Conservation (phyloP, 2,329 filamentous ascomycete genomes). For the Xenosphaeropsis pyriputrescens region DNA sequence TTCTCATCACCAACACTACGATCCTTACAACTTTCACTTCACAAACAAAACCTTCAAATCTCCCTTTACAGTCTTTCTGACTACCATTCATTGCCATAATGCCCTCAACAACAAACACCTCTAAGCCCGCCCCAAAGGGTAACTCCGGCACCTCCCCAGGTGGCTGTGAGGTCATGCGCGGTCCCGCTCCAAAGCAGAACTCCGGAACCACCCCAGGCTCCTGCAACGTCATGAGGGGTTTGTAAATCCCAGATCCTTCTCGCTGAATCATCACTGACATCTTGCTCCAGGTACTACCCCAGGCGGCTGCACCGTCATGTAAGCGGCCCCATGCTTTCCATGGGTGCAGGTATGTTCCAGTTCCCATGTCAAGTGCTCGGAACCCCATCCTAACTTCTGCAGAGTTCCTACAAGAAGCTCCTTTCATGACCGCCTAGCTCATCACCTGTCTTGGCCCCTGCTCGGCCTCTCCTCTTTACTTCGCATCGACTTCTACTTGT, state of each 20-base stretch:
- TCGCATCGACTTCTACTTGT: too few relatives aligned
- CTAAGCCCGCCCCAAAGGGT: not conserved
- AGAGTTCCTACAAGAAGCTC: too few relatives aligned
- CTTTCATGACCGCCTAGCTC: too few relatives aligned
- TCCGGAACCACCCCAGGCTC: not conserved
- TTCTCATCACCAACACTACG: not conserved
- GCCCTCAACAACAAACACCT: not conserved
- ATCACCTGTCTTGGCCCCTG: too few relatives aligned
- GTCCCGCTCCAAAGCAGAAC: not conserved
- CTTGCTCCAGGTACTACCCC: not conserved
- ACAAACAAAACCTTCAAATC: not conserved
- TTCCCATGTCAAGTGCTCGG: too few relatives aligned
- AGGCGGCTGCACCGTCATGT: not conserved
- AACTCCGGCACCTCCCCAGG: not conserved
- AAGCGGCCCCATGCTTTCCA: not conserved
- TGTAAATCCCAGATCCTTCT: not conserved
- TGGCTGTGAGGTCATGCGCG: not conserved
- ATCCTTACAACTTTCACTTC: not conserved
- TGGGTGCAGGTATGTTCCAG: too few relatives aligned
- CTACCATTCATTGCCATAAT: not conserved
- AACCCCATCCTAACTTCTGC: too few relatives aligned
- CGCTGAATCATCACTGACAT: not conserved
- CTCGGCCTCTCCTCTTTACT: too few relatives aligned
- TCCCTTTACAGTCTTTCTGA: not conserved
- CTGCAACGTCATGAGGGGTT: not conserved